Conservation (phyloP, 495 filamentous ascomycete species). For the Beverwykella pulmonaria region DNA sequence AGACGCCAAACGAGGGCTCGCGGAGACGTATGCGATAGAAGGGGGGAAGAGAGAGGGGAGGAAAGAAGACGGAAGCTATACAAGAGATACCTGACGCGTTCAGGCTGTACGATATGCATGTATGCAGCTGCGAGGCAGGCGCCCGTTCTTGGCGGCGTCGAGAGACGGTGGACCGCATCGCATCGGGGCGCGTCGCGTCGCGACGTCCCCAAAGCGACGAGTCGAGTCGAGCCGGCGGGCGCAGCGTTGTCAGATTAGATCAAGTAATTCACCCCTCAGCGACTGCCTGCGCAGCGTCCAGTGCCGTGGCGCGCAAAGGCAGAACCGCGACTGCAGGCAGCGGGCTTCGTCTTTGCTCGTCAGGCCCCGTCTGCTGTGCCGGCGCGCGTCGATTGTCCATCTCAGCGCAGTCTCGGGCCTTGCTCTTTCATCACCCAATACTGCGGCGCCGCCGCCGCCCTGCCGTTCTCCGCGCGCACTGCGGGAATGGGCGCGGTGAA, state of each 20-base stretch:
- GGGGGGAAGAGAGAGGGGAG: conserved; percentile 59
- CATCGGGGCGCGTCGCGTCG: neutral
- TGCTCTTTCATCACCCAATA: conserved; percentile 41
- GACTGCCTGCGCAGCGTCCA: conserved; percentile 20
- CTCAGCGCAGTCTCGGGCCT: conserved; percentile 13
- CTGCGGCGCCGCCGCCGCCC: neutral
- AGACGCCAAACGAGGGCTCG: conserved; percentile 66
- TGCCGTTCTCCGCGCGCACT: neutral
- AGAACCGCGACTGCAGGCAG: conserved; percentile 30
- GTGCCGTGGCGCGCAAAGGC: conserved; percentile 15
- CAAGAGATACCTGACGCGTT: conserved; percentile 58
- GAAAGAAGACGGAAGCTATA: conserved; percentile 66
- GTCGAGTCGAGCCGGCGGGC: neutral
- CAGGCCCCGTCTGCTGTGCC: conserved; percentile 20
- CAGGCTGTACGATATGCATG: conserved; percentile 15
- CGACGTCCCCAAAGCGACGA: neutral
- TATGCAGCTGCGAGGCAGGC: neutral
- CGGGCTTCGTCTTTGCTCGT: conserved; percentile 30
- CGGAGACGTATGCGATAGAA: conserved; percentile 65
- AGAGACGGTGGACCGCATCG: neutral
- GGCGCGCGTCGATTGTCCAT: conserved; percentile 11
- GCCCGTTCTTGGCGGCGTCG: neutral
- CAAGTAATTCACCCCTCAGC: conserved; percentile 43
- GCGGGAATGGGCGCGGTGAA: conserved; percentile 10
- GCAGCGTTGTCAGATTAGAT: conserved; percentile 46